A percentile compares a stretch with the other conserved stretches of the same genome.
phyloP scores from a whole-genome alignment of 768 basidiomycete genomes.

The Mycena pura region DNA sequence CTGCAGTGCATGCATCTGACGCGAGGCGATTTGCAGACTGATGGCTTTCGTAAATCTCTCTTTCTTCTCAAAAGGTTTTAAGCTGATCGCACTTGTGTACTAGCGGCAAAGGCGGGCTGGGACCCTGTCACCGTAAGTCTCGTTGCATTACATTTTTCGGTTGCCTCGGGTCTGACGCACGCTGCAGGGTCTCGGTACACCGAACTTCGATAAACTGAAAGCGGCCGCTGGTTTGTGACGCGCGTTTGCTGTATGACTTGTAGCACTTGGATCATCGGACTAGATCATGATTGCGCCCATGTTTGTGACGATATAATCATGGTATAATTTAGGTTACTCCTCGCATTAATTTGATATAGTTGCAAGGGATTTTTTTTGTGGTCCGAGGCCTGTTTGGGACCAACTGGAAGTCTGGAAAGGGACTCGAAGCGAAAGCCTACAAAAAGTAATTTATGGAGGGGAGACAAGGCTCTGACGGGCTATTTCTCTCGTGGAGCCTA shows the following conservation, averaged over 20 bases:
- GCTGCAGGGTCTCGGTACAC: constrained; percentile 19
- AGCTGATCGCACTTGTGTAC: constrained; percentile 44
- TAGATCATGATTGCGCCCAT: too few relatives aligned
- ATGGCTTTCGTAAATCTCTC: constrained; percentile 6
- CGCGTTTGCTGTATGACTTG: not conserved
- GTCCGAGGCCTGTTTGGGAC: too few relatives aligned
- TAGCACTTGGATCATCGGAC: too few relatives aligned
- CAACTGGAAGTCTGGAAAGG: too few relatives aligned
- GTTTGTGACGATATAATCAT: too few relatives aligned
- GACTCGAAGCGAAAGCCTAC: too few relatives aligned
- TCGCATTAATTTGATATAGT: too few relatives aligned
- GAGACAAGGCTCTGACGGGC: too few relatives aligned
- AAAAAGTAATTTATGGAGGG: too few relatives aligned
- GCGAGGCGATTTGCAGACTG: not conserved
- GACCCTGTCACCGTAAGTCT: constrained; percentile 32
- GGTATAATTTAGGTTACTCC: too few relatives aligned
- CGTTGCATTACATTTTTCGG: not conserved
- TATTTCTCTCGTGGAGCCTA: too few relatives aligned
- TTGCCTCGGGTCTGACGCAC: not conserved
- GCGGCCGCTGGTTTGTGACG: constrained; percentile 8
- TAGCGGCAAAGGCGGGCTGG: constrained; percentile 33
- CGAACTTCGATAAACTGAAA: constrained; percentile 8
- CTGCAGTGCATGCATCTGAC: not conserved
- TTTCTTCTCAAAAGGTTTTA: not conserved
- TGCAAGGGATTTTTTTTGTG: too few relatives aligned